Percentiles rank a stretch among this genome's conserved stretches.
phyloP scores from a whole-genome alignment of 306 rosid genomes.

The Fragaria ananassa region DNA sequence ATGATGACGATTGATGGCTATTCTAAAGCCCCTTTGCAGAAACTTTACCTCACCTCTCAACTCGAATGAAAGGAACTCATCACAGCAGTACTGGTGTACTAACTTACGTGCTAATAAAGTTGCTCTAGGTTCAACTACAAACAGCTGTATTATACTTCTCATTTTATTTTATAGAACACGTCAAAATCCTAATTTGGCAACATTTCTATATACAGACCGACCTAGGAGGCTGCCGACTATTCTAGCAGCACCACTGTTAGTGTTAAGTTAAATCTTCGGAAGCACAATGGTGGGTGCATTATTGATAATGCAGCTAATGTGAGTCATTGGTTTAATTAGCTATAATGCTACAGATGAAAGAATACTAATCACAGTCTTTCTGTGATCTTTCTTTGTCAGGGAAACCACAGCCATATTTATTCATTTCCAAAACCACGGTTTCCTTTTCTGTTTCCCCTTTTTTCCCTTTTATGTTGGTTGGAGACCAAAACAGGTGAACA shows the following conservation, averaged over 20 bases:
- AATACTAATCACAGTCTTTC: neutral
- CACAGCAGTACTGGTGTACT: neutral
- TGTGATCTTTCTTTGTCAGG: neutral
- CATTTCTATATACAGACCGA: neutral
- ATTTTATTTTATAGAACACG: neutral
- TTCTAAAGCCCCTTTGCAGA: neutral
- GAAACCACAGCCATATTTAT: neutral
- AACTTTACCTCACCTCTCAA: neutral
- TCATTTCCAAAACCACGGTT: neutral
- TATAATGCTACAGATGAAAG: neutral
- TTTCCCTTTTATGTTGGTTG: neutral
- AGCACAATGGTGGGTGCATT: neutral
- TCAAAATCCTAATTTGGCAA: neutral
- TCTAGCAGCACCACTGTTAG: neutral
- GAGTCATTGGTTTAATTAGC: neutral
- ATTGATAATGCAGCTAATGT: neutral
- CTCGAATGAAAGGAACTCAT: neutral
- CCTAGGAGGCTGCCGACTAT: neutral
- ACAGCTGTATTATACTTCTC: conserved; percentile 1
- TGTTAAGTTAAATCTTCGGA: neutral
- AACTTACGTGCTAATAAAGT: neutral
- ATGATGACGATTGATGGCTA: neutral
- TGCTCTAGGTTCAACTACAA: neutral
- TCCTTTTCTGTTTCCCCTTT: neutral
- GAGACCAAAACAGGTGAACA: neutral